phyloP scores from a whole-genome alignment of 2,329 filamentous ascomycete genomes.

The Talaromyces sp. region DNA sequence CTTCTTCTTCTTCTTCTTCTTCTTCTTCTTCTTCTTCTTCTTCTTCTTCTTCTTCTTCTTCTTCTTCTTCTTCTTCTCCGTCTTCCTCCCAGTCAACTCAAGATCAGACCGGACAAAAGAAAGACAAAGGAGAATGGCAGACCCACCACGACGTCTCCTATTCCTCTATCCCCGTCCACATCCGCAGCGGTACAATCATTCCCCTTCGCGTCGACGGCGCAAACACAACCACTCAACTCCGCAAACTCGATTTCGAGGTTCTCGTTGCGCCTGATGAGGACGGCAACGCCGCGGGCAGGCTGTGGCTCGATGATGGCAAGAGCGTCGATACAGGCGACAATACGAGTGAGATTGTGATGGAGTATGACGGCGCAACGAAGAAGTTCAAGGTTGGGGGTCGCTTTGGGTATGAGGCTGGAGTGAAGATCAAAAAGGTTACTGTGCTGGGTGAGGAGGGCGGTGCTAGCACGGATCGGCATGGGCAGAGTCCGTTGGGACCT shows the following conservation, averaged over 20 bases:
- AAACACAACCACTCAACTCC: conserved; percentile 59
- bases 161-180: conserved; percentile 59
- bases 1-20: too few relatives aligned
- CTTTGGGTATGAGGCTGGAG: conserved; percentile 27
- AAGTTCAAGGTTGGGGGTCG: conserved; percentile 31
- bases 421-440: conserved; percentile 32
- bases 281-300: conserved; percentile 6
- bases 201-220: conserved; percentile 52
- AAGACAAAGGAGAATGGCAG: conserved; percentile 39
- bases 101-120: conserved; percentile 27
- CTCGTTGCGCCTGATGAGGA: conserved; percentile 59
- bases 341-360: conserved; percentile 55
- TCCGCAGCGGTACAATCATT: conserved; percentile 58
- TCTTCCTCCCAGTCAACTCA: conserved; percentile 20
- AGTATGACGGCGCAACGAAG: conserved; percentile 55
- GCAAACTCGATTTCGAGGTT: conserved; percentile 64
- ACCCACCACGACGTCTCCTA: conserved; percentile 46
- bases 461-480: background rate
- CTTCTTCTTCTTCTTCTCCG: too few relatives aligned
- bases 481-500: background rate
- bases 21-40: too few relatives aligned
- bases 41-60: too few relatives aligned
- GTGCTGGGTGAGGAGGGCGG: conserved; percentile 26
- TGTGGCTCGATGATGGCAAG: conserved; percentile 18
- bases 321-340: conserved; percentile 2